These are phyloP conservation scores for Mycena vitilis DNA, from an alignment of 768 basidiomycete species.

Conservation along the genomic window DNA sequence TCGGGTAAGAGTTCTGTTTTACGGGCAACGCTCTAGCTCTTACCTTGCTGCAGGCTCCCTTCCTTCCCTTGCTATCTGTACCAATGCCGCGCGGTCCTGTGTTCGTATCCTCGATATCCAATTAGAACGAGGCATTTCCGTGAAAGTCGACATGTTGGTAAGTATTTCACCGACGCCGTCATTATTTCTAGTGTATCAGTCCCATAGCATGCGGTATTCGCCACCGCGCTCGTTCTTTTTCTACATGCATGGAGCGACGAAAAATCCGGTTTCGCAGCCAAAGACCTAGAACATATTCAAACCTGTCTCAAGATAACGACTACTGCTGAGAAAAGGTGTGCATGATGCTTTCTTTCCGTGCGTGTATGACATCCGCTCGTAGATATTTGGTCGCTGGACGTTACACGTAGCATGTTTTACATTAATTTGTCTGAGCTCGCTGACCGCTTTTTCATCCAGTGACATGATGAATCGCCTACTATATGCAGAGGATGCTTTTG, in stretches of 20 bases:
- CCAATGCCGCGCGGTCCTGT: slow-evolving; percentile 74
- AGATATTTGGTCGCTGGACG: slow-evolving; percentile 28
- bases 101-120: slow-evolving; percentile 66
- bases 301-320: slow-evolving; percentile 48
- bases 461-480: slow-evolving; percentile 27
- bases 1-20: slow-evolving; percentile 1
- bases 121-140: slow-evolving; percentile 19
- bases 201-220: slow-evolving; percentile 37
- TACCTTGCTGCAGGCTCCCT: slow-evolving; percentile 37
- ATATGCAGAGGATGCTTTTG: slow-evolving; percentile 4
- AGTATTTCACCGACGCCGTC: background rate
- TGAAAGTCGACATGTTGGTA: slow-evolving; percentile 32
- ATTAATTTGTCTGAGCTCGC: background rate
- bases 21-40: background rate
- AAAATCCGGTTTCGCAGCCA: slow-evolving; percentile 45
- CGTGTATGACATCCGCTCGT: background rate
- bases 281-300: slow-evolving; percentile 57
- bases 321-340: slow-evolving; percentile 9
- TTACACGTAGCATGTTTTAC: slow-evolving; percentile 13
- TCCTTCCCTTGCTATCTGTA: slow-evolving; percentile 76
- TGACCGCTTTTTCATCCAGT: background rate
- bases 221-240: slow-evolving; percentile 54
- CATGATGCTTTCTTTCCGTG: background rate
- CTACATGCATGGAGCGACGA: slow-evolving; percentile 61
- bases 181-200: background rate